A percentile compares a stretch with the other conserved stretches of the same genome.
Evolutionary conservation across 768 basidiomycete genomes (phyloP).

Genomic region (Lactifluus piperatus): DNA sequence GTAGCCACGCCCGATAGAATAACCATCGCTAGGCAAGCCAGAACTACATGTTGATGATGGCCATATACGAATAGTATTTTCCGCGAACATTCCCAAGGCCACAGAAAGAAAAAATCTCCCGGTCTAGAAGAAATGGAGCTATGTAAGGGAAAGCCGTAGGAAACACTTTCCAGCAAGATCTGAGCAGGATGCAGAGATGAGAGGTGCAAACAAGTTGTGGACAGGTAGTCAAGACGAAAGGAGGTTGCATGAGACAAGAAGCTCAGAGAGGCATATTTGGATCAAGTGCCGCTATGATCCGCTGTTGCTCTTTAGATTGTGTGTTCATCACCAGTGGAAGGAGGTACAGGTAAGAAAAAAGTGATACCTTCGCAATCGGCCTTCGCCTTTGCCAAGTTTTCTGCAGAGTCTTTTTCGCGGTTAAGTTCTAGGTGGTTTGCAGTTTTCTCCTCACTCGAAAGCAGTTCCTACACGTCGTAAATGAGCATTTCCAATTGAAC

Average conservation of each 20-base stretch:
- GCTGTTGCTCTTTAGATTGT: slow-evolving; percentile 5
- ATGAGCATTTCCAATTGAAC: not conserved
- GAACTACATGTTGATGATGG: no score
- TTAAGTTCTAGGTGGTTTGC: not conserved
- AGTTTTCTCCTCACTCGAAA: not conserved
- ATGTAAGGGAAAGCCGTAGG: not conserved
- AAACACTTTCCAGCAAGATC: not conserved
- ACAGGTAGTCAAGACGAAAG: not conserved
- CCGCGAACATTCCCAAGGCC: no score
- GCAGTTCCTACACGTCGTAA: not conserved
- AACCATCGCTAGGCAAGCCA: no score
- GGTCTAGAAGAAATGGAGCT: not conserved
- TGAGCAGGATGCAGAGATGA: not conserved
- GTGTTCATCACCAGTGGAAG: not conserved
- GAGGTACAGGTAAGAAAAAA: not conserved
- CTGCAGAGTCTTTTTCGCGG: slow-evolving; percentile 7
- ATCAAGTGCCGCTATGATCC: not conserved
- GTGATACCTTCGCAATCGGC: slow-evolving; percentile 14
- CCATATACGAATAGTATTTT: no score
- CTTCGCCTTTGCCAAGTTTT: slow-evolving; percentile 1
- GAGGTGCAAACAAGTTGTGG: not conserved
- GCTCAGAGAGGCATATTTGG: not conserved
- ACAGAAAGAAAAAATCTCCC: no score
- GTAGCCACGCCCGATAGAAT: slow-evolving; percentile 12
- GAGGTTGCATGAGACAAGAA: not conserved